Conservation (phyloP, 495 filamentous ascomycete species). For the Penicillium steckii region DNA sequence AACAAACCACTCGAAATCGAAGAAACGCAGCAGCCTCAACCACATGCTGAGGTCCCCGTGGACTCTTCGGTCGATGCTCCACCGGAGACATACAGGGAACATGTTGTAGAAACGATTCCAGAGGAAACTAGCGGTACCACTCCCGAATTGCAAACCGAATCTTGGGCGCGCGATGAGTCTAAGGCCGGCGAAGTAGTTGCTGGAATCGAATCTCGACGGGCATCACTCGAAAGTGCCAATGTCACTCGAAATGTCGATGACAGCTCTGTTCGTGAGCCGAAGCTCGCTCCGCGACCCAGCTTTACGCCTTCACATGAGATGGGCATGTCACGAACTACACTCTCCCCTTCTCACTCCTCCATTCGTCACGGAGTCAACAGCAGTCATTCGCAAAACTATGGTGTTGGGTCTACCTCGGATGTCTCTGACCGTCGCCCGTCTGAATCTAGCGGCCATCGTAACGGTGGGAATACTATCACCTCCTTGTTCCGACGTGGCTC, state of each 20-base stretch:
- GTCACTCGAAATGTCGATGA: slow-evolving; percentile 40
- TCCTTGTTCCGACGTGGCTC: slow-evolving; percentile 73
- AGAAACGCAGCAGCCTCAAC: background rate
- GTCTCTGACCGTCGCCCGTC: slow-evolving; percentile 49
- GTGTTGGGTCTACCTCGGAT: slow-evolving; percentile 47
- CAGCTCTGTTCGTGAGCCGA: slow-evolving; percentile 35
- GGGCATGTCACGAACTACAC: slow-evolving; percentile 51
- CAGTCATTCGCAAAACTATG: slow-evolving; percentile 55
- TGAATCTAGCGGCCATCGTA: slow-evolving; percentile 43
- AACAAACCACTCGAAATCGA: background rate
- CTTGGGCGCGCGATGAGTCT: slow-evolving; percentile 35
- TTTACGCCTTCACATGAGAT: slow-evolving; percentile 44
- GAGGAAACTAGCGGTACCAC: slow-evolving; percentile 8
- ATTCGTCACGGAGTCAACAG: slow-evolving; percentile 47
- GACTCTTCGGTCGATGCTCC: background rate
- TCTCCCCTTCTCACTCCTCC: slow-evolving; percentile 58
- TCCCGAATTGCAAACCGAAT: slow-evolving; percentile 21
- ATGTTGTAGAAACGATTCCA: background rate
- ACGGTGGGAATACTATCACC: slow-evolving; percentile 48
- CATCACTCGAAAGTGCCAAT: slow-evolving; percentile 35
- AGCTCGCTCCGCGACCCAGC: slow-evolving; percentile 30
- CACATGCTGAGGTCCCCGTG: background rate
- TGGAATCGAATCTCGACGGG: slow-evolving; percentile 25
- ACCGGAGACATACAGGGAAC: background rate
- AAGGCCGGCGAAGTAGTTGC: slow-evolving; percentile 20